These are phyloP conservation scores for Vitis hybrid DNA, from an alignment of 177 flowering plant genomes.

Conservation along the genomic window DNA sequence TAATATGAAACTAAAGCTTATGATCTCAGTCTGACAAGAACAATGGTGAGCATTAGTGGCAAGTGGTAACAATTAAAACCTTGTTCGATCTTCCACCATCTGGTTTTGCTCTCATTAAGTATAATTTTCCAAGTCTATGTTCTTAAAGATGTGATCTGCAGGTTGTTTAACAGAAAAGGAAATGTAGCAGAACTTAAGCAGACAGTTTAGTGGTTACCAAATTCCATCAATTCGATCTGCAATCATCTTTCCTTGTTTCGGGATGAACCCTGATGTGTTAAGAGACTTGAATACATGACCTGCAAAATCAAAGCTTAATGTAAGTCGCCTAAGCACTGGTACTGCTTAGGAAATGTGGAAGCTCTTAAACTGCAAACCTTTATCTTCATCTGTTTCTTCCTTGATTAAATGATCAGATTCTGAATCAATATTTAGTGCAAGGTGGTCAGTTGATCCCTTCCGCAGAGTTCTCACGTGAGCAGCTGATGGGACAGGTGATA, in stretches of 20 bases:
- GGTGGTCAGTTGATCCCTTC: slow-evolving; percentile 89
- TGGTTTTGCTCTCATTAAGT: no score
- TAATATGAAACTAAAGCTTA: neutral
- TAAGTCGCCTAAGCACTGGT: neutral
- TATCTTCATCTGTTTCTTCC: slow-evolving; percentile 72
- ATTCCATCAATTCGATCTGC: slow-evolving; percentile 93
- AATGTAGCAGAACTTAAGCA: neutral
- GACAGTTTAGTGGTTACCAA: slow-evolving; percentile 48
- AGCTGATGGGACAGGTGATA: slow-evolving; percentile 59
- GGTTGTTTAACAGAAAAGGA: no score
- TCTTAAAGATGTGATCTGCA: no score
- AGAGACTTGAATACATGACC: slow-evolving; percentile 95
- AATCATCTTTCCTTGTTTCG: slow-evolving; percentile 76
- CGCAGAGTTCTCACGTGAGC: slow-evolving; percentile 74
- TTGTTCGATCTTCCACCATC: no score
- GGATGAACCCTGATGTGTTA: slow-evolving; percentile 79
- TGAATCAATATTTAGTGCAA: slow-evolving; percentile 64
- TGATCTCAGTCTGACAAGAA: neutral
- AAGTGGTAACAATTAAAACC: no score
- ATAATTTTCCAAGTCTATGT: no score
- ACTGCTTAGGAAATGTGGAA: neutral
- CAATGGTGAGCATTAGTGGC: no score
- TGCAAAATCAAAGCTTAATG: slow-evolving; percentile 34
- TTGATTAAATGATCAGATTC: slow-evolving; percentile 68
- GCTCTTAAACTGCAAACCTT: slow-evolving; percentile 47